Evolutionary conservation across 495 filamentous ascomycete species (phyloP).

Genomic region (Bombardia bombarda): DNA sequence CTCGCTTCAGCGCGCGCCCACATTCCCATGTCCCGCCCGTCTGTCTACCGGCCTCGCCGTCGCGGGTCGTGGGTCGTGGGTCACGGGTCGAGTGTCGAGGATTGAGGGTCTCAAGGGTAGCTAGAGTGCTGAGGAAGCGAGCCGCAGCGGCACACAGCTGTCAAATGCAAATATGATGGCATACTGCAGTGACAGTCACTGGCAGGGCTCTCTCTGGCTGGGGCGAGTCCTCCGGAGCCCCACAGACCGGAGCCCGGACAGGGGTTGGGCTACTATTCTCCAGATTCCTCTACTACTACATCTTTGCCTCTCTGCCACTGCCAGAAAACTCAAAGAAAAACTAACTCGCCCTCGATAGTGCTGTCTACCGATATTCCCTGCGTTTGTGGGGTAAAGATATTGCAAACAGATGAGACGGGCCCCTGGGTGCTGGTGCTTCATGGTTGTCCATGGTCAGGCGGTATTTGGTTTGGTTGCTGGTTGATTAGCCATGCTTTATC

Average conservation of each 20-base stretch:
- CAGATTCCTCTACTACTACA: too few species aligned
- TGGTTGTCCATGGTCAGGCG: conserved; percentile 9
- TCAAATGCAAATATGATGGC: not conserved
- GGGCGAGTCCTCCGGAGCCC: conserved; percentile 9
- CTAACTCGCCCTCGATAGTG: conserved; percentile 13
- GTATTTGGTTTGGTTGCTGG: conserved; percentile 6
- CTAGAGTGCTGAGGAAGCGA: too few species aligned
- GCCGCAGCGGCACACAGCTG: too few species aligned
- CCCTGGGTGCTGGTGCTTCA: conserved; percentile 6
- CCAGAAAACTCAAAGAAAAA: conserved; percentile 5
- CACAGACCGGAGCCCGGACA: conserved; percentile 9
- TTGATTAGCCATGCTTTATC: conserved; percentile 24
- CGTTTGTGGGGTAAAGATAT: conserved; percentile 30
- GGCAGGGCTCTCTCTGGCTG: not conserved
- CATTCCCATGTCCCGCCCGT: too few species aligned
- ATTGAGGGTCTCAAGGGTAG: too few species aligned
- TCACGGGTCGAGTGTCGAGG: too few species aligned
- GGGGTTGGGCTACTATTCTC: too few species aligned
- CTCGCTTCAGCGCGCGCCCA: too few species aligned
- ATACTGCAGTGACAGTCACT: not conserved
- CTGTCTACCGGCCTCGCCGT: too few species aligned
- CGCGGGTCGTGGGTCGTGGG: too few species aligned
- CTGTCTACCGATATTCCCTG: conserved; percentile 29
- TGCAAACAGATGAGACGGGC: conserved; percentile 6
- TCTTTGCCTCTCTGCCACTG: too few species aligned